Base-by-base conservation (phyloP, 345 rosid species). In the Boechera retrofracta region DNA sequence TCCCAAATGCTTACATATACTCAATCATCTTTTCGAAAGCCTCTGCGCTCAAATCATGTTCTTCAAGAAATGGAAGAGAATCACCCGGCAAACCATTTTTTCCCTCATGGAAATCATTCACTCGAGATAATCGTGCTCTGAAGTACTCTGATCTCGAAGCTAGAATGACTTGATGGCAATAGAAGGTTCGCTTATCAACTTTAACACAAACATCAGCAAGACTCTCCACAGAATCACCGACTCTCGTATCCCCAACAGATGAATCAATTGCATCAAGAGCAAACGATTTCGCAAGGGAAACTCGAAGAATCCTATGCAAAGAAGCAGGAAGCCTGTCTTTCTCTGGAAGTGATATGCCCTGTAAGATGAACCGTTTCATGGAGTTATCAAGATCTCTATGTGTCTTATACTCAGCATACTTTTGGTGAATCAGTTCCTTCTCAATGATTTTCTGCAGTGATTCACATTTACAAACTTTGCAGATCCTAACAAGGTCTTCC, bases 141-240 rank as follows among this genome's bases (percentile, higher is more conserved):
- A 95, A 95, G 78, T 95, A 95, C 82, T 95, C 98, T 18, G 99
- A 95, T 78, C 99, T 92, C 13, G 99, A 88, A 57, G 96, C 97
- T 76, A 95, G 84, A 80, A 95, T 82, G 71, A 92, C 98, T 85
- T 92, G 96, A 85, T 92, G 98, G 85, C 97, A 92, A 68, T 83
- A 90, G 51, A 89, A 89, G 77, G 60, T 73, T 81, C 72, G 86
- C 73, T 79, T 77, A 79, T 85, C 94, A 73, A 90, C 99, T 80
- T 71, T 90, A 69, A 95, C 80, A 63, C 89, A 92, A 75, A 92
- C 87, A 87, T 95, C 99, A 60, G 97, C 96, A 70, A 90, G 96
- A 73, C 82, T 92, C 81, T 88, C 83, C 28, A 71, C 73, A 42
- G 72, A 80, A 67, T 83, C 80, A 85, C 76, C 66, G 60, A 82